Evolutionary conservation across 495 filamentous ascomycete species (phyloP).

Genomic region (Annulohypoxylon maeteangense): DNA sequence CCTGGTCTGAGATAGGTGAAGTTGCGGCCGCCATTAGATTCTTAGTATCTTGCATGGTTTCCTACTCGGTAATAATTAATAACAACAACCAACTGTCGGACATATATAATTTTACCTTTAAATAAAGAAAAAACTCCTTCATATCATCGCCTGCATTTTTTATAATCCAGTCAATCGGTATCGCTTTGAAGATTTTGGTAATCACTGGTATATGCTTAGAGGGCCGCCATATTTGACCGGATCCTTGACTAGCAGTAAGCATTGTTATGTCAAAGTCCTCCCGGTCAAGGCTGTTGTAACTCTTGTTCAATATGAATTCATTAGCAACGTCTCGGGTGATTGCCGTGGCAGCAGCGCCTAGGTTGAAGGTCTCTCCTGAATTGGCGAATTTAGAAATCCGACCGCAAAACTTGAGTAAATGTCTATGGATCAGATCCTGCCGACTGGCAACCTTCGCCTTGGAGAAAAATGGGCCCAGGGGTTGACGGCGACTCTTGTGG

Average conservation of each 20-base stretch:
- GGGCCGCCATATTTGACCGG: slow-evolving; percentile 44
- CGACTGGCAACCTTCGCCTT: slow-evolving; percentile 41
- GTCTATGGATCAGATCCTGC: slow-evolving; percentile 38
- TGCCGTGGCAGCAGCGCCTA: slow-evolving; percentile 49
- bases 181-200: slow-evolving; percentile 38
- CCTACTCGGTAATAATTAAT: background rate
- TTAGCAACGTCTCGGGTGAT: slow-evolving; percentile 42
- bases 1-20: slow-evolving; percentile 20
- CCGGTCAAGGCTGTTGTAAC: slow-evolving; percentile 43
- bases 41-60: slow-evolving; percentile 25
- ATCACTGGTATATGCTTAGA: slow-evolving; percentile 48
- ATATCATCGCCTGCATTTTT: slow-evolving; percentile 34
- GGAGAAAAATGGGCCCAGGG: slow-evolving; percentile 45
- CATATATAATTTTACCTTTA: slow-evolving; percentile 15
- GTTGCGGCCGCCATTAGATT: slow-evolving; percentile 27
- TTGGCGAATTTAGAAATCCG: slow-evolving; percentile 27
- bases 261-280: slow-evolving; percentile 45
- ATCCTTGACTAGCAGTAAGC: slow-evolving; percentile 23
- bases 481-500: slow-evolving; percentile 42
- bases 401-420: slow-evolving; percentile 40
- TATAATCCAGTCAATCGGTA: slow-evolving; percentile 42
- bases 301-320: slow-evolving; percentile 47
- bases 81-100: background rate
- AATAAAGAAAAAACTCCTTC: background rate
- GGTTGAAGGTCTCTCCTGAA: slow-evolving; percentile 37